Evolutionary conservation across 176 grass and related monocot genomes (phyloP), one percentile per base, ranked within the genome.

Genomic region (Stipa capillata): DNA sequence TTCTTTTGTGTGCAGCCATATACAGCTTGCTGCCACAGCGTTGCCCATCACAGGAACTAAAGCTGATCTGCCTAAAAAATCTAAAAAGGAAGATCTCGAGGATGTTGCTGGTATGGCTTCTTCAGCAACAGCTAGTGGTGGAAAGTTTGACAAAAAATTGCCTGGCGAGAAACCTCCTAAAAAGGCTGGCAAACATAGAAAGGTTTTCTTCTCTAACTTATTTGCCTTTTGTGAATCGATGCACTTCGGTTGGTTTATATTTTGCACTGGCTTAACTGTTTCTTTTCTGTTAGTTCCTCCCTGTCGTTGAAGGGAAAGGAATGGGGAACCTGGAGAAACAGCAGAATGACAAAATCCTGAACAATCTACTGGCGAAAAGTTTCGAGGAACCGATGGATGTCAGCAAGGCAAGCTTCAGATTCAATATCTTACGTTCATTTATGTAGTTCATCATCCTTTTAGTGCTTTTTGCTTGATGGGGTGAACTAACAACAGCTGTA

Each of bases 91-190:
- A 48, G 95, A 98, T 54, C 87, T 98, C 7, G 92, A 94, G 75
- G 76, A 80, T 89, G 96, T 95, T 66, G 92, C 88, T 45, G 92
- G 92, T 39, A 87, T 99, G 85, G 92, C 83, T 85, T 89, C 90
- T 6, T 85, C 96, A 5, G 89, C 96, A 79, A 93, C 96, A 32
- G 96, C 96, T 71, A 99, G 92, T 14, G 92, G 90, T 75, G 96
- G 96, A 6, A 99, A 99, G 71, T 99, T 95, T 37, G 92, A 99
- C 34, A 82, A 93, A 65, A 95, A 99, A 69, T 82, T 99, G 28
- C 85, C 90, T 18, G 96, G 92, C 55, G 96, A 99, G 85, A 93
- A 93, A 74, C 86, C 92, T 74, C 88, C 76, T 24, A 99, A 95
- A 84, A 90, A 99, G 12, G 3, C 73, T 64, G 96, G 96, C 68